phyloP scores from a whole-genome alignment of 352 stramenopile species.

The Globisporangium nodosum region DNA sequence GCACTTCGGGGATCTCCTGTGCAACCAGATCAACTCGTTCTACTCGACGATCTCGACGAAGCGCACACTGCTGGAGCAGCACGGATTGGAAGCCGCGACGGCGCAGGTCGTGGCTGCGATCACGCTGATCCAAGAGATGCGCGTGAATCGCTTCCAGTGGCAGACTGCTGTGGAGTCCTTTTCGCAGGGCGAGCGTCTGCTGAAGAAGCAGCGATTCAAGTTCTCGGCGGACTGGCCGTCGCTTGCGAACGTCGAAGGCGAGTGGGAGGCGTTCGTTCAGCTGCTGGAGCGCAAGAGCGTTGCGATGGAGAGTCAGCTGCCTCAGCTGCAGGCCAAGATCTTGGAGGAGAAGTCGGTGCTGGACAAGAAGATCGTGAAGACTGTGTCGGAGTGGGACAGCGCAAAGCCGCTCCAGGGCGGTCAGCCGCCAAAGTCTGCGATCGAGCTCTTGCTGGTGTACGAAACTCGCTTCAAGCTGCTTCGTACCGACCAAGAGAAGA shows the following conservation, averaged over 20 bases:
- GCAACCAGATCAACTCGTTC: conserved; percentile 89
- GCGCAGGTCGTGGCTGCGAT: conserved; percentile 94
- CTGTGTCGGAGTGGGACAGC: conserved; percentile 75
- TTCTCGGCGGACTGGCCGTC: conserved; percentile 97
- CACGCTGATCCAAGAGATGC: conserved; percentile 88
- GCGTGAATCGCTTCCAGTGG: conserved; percentile 62
- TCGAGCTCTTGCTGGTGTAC: conserved; percentile 80
- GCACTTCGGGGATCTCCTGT: conserved; percentile 94
- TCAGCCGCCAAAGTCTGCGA: conserved; percentile 61
- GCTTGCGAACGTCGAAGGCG: conserved; percentile 93
- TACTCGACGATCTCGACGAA: conserved; percentile 84
- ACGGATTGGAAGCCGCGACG: conserved; percentile 94
- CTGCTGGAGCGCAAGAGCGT: conserved; percentile 84
- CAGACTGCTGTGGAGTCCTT: conserved; percentile 86
- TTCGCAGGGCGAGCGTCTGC: conserved; percentile 91
- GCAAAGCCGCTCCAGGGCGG: conserved; percentile 75
- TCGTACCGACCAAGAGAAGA: conserved; percentile 92
- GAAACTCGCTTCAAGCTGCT: conserved; percentile 82
- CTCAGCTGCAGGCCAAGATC: conserved; percentile 96
- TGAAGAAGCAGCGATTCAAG: conserved; percentile 95
- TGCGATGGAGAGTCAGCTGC: conserved; percentile 96
- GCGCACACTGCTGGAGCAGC: conserved; percentile 89
- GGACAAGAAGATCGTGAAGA: conserved; percentile 73
- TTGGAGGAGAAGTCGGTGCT: conserved; percentile 92
- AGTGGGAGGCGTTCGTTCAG: conserved; percentile 94